phyloP scores from a whole-genome alignment of 805 yeast genomes.

The Candida schatavii region DNA sequence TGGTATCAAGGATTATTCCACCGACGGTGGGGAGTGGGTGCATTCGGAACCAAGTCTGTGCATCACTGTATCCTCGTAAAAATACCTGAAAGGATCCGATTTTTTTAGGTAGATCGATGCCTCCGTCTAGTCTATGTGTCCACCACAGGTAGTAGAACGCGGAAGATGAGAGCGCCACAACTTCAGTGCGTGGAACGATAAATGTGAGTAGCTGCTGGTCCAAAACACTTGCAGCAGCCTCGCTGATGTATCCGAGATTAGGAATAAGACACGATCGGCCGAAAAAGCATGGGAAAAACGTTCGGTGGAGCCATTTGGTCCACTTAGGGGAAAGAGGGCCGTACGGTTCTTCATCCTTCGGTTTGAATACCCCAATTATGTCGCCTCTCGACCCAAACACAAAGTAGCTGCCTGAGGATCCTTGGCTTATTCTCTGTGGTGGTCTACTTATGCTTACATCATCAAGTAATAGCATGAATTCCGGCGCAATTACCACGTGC shows the following conservation, averaged over 20 bases:
- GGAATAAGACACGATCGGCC: slow-evolving; percentile 73
- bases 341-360: slow-evolving; percentile 78
- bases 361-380: slow-evolving; percentile 65
- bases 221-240: slow-evolving; percentile 66
- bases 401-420: slow-evolving; percentile 72
- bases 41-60: slow-evolving; percentile 53
- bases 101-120: slow-evolving; percentile 36
- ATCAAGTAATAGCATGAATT: no score
- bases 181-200: slow-evolving; percentile 67
- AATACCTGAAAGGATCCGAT: slow-evolving; percentile 69
- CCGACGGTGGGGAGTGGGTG: slow-evolving; percentile 50
- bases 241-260: slow-evolving; percentile 68
- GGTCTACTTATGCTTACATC: no score
- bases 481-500: no score
- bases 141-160: slow-evolving; percentile 53
- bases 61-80: slow-evolving; percentile 55
- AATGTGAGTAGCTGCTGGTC: slow-evolving; percentile 57
- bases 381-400: slow-evolving; percentile 20
- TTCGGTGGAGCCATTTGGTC: slow-evolving; percentile 77
- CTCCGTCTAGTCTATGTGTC: slow-evolving; percentile 26
- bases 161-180: slow-evolving; percentile 47
- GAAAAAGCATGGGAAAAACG: slow-evolving; percentile 73
- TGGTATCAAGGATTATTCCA: slow-evolving; percentile 12
- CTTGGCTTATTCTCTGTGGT: slow-evolving; percentile 57
- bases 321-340: slow-evolving; percentile 77